Percentiles rank a stretch among this genome's conserved stretches.
Evolutionary conservation across 371 early-diverging fungal species (phyloP).

Genomic region (Mucor lusitanicus): DNA sequence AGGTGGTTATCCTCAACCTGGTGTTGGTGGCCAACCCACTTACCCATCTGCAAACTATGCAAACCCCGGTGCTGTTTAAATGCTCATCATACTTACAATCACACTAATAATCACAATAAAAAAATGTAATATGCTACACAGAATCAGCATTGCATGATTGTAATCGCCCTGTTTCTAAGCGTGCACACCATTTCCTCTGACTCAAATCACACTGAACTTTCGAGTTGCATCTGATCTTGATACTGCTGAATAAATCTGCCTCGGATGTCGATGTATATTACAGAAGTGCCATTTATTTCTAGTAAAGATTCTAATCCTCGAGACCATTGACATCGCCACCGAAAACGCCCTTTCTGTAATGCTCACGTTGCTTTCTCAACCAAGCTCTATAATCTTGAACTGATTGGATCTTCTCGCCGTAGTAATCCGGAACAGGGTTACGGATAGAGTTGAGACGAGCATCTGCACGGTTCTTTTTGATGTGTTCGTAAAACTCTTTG

Average conservation of each 20-base stretch:
- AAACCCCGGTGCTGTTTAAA: slow-evolving; percentile 8
- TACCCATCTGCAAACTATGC: slow-evolving; percentile 21
- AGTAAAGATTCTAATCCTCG: slow-evolving; percentile 13
- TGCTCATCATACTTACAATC: too few species aligned
- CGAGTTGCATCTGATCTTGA: too few species aligned
- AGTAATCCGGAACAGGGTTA: slow-evolving; percentile 89
- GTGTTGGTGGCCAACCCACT: slow-evolving; percentile 10
- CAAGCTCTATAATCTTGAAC: slow-evolving; percentile 83
- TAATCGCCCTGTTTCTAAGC: too few species aligned
- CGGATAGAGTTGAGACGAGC: slow-evolving; percentile 74
- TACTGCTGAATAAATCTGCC: background rate
- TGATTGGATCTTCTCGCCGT: slow-evolving; percentile 90
- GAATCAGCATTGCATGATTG: too few species aligned
- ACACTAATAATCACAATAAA: too few species aligned
- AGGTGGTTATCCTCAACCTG: slow-evolving; percentile 1
- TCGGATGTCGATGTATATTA: background rate
- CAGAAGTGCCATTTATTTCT: slow-evolving; percentile 4
- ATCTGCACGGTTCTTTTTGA: slow-evolving; percentile 78
- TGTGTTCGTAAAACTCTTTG: slow-evolving; percentile 78
- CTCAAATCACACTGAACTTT: too few species aligned
- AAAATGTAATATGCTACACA: too few species aligned
- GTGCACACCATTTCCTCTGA: too few species aligned
- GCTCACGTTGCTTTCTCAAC: slow-evolving; percentile 88
- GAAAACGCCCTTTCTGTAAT: slow-evolving; percentile 74
- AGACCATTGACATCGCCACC: slow-evolving; percentile 43